These are phyloP conservation scores for Astragalus glycyphyllos DNA, from an alignment of 306 rosid genomes.

Conservation along the genomic window DNA sequence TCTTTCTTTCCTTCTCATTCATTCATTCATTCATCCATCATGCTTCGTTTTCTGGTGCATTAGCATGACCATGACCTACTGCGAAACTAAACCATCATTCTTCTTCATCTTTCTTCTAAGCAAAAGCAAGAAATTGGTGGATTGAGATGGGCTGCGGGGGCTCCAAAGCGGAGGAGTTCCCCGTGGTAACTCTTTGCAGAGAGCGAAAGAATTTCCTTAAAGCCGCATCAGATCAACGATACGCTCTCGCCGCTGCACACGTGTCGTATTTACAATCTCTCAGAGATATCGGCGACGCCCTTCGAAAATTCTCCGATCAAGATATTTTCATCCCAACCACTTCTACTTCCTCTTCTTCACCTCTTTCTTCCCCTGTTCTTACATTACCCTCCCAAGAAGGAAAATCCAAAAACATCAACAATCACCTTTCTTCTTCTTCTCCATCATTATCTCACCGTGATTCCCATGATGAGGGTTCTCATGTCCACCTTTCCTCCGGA, in stretches of 20 bases:
- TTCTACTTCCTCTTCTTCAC: conserved; percentile 33
- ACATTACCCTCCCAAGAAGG: conserved; percentile 84
- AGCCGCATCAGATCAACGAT: conserved; percentile 82
- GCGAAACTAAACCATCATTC: not conserved
- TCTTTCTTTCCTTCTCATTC: conserved; percentile 25
- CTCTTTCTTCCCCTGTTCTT: conserved; percentile 76
- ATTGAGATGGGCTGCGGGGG: conserved; percentile 85
- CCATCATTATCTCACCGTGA: conserved; percentile 53
- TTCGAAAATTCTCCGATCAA: conserved; percentile 77
- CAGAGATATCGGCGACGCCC: conserved; percentile 72
- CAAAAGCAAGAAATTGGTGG: not conserved
- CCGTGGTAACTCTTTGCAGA: conserved; percentile 78
- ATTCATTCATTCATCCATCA: conserved; percentile 33
- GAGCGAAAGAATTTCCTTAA: conserved; percentile 70
- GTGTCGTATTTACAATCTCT: conserved; percentile 82
- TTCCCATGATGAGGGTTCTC: conserved; percentile 51
- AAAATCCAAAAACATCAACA: conserved; percentile 33
- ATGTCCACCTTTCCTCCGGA: conserved; percentile 72
- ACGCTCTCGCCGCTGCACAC: conserved; percentile 93
- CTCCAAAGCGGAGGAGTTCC: conserved; percentile 87
- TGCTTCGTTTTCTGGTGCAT: conserved; percentile 45
- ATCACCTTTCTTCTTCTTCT: conserved; percentile 52
- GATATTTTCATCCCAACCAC: conserved; percentile 60
- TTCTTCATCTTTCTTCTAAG: not conserved
- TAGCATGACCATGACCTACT: conserved; percentile 48